A percentile compares a stretch with the other conserved stretches of the same genome.
Conservation (phyloP, 768 basidiomycete species). For the Coprinopsis sp. region DNA sequence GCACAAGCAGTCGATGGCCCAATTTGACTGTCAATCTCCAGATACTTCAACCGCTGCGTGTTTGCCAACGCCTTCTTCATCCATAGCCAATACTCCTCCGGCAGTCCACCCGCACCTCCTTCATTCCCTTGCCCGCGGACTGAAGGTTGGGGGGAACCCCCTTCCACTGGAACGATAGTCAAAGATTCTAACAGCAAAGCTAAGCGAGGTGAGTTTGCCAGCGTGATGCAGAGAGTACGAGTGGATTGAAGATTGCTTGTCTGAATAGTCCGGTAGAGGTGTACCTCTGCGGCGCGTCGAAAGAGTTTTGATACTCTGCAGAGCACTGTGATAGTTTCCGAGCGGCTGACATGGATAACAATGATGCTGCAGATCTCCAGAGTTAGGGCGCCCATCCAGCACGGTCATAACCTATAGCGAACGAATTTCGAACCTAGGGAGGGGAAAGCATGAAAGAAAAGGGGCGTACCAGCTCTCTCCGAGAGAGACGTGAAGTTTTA, state of each 20-base stretch:
- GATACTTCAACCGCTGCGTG: conserved; percentile 43
- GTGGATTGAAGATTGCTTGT: conserved; percentile 37
- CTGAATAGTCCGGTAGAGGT: conserved; percentile 56
- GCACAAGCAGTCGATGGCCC: conserved; percentile 29
- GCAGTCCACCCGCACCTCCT: conserved; percentile 24
- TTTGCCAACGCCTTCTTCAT: conserved; percentile 46
- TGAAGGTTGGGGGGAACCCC: conserved; percentile 21
- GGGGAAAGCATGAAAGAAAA: no score
- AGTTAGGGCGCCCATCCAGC: conserved; percentile 55
- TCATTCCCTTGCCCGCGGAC: conserved; percentile 20
- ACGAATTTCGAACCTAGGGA: no score
- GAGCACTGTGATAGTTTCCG: conserved; percentile 52
- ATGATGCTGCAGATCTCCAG: conserved; percentile 57
- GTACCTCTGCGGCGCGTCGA: conserved; percentile 48
- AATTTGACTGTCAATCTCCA: conserved; percentile 46
- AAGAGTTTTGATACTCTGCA: conserved; percentile 57
- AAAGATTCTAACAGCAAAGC: conserved; percentile 49
- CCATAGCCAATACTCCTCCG: conserved; percentile 44
- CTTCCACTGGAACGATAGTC: conserved; percentile 41
- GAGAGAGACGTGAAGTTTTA: no score
- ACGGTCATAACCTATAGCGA: conserved; percentile 36
- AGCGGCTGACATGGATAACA: conserved; percentile 46
- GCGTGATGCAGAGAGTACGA: conserved; percentile 41
- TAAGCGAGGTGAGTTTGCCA: conserved; percentile 44
- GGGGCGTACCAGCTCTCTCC: no score